Evolutionary conservation across 768 basidiomycete species (phyloP).

Genomic region (Termitomyces eurrhizus): DNA sequence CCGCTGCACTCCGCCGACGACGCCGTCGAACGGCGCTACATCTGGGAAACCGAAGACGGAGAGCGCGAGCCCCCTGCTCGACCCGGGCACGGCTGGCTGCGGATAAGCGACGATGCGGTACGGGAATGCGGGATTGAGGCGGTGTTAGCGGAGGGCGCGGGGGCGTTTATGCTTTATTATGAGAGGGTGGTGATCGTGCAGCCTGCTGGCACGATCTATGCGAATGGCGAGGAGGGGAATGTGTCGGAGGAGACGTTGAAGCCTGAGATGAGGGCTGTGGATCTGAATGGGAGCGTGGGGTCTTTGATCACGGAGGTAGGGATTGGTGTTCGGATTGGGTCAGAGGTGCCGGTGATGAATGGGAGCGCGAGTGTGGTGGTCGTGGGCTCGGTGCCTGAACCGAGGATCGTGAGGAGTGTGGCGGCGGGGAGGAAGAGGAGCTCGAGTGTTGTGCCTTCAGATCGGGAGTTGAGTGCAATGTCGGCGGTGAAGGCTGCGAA

Average conservation of each 20-base stretch:
- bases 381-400: conserved; percentile 30
- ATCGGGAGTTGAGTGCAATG: conserved; percentile 19
- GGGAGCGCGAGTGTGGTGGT: conserved; percentile 12
- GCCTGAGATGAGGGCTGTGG: conserved; percentile 42
- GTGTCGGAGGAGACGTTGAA: conserved; percentile 67
- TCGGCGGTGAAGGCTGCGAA: conserved; percentile 11
- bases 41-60: conserved; percentile 52
- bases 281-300: conserved; percentile 44
- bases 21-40: conserved; percentile 33
- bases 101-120: conserved; percentile 85
- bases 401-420: conserved; percentile 57
- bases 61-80: conserved; percentile 32
- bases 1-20: conserved; percentile 22
- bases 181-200: conserved; percentile 51
- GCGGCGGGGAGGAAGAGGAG: conserved; percentile 41
- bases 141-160: conserved; percentile 67
- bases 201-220: conserved; percentile 16
- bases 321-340: conserved; percentile 29
- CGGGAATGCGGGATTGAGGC: conserved; percentile 70
- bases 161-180: conserved; percentile 95
- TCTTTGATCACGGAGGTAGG: conserved; percentile 45
- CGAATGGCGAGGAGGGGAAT: conserved; percentile 14
- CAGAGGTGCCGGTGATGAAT: conserved; percentile 14
- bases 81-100: conserved; percentile 74
- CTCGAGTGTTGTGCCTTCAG: conserved; percentile 28